Evolutionary conservation across 148 eudicot genomes (phyloP), one percentile per base, ranked within the genome.

Genomic region (Vaccinium corymbosum): DNA sequence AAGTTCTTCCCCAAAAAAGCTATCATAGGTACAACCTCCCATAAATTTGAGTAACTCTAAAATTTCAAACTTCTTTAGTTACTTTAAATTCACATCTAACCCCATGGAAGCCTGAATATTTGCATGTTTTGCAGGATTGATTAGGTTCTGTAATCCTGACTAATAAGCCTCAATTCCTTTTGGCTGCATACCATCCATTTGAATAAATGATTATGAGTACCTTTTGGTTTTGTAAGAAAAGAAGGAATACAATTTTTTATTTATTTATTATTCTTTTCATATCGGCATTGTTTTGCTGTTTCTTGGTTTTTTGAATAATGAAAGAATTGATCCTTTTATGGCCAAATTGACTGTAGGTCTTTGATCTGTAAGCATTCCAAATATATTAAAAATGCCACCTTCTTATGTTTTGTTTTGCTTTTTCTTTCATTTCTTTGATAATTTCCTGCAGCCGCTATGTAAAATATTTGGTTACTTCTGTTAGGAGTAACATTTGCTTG

Each of bases 71-170:
- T 51, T 51, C 53, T 51, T 51, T 42, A 42, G 46, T 42, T 25
- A 25, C 15, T 11, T 66, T 6, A 25, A 25, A 66, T 3, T 25
- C n/a, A 42, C 4, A 9, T 50, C 5, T 77, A 22, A 7, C 53
- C 51, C 57, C 11, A 77, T 50, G 48, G 32, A 76, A 10, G n/a
- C 49, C n/a, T 74, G 0, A 46, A 17, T 10, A 13, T 49, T 76
- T 76, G 32, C 32, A 50, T 76, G 16, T 76, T 76, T 51, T 76
- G 32, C 79, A 49, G 56, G 55, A n/a, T 12, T 76, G 79, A 48
- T 49, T 12, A 48, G 79, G 17, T 48, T n/a, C 77, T 48, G 7
- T 12, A 50, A 25, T 77, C 57, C 16, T 50, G 14, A 3, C 32
- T n/a, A 25, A 78, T n/a, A 25, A 78, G 3, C 46, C 32, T 29